A percentile compares a stretch with the other conserved stretches of the same genome.
phyloP scores from a whole-genome alignment of 495 filamentous ascomycete species.

The Viridothelium virens region DNA sequence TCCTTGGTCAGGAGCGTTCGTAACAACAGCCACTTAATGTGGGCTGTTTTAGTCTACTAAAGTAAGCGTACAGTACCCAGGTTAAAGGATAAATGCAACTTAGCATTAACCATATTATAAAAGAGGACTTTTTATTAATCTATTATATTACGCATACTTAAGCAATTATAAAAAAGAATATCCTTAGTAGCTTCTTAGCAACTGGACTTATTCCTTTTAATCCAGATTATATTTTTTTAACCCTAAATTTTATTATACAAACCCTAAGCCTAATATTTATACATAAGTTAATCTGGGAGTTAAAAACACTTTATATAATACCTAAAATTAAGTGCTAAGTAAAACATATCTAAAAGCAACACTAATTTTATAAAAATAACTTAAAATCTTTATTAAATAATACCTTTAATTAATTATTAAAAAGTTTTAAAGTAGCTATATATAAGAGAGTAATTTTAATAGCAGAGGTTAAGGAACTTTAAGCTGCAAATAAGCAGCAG shows the following conservation, averaged over 20 bases:
- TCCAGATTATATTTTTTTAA: conserved; percentile 12
- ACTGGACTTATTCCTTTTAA: conserved; percentile 4
- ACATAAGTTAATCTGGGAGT: background rate
- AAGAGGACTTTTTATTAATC: conserved; percentile 8
- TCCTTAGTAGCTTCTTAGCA: conserved; percentile 5
- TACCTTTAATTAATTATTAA: conserved; percentile 8
- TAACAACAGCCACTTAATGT: too few relatives aligned
- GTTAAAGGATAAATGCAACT: conserved; percentile 6
- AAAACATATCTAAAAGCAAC: background rate
- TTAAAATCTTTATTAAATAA: background rate
- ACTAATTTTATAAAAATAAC: background rate
- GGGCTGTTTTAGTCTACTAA: background rate
- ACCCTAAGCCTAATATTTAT: background rate
- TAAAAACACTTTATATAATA: background rate
- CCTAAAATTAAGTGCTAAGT: background rate
- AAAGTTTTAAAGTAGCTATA: background rate
- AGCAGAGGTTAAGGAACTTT: background rate
- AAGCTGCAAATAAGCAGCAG: background rate
- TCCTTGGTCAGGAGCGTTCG: too few relatives aligned
- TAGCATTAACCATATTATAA: conserved; percentile 9
- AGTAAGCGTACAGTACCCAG: background rate
- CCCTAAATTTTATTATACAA: background rate
- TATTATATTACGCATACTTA: background rate
- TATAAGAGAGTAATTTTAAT: background rate
- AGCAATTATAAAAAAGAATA: conserved; percentile 7